Conservation (phyloP, 352 stramenopile species). For the Peronosclerospora sorghi region DNA sequence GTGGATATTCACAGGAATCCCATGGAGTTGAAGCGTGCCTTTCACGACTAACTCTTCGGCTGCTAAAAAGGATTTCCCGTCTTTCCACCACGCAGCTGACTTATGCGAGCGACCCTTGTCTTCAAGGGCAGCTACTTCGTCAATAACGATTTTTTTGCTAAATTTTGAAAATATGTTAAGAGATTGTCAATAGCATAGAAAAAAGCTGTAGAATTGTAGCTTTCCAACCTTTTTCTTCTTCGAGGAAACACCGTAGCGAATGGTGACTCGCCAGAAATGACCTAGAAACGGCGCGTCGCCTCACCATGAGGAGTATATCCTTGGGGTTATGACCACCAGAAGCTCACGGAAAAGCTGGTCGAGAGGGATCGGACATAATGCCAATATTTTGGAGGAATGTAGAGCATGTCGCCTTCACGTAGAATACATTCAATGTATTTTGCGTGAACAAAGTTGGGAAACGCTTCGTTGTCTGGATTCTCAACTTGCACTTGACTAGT, state of each 20-base stretch:
- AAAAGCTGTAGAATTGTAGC: too few relatives aligned
- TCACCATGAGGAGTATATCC: background rate
- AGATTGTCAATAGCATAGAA: too few relatives aligned
- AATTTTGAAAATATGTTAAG: conserved; percentile 4
- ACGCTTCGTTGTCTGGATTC: conserved; percentile 29
- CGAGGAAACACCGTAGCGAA: conserved; percentile 63
- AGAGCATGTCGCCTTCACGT: conserved; percentile 69
- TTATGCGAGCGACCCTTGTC: conserved; percentile 57
- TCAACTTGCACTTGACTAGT: conserved; percentile 72
- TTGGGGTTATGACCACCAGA: conserved; percentile 50
- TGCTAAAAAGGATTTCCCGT: too few relatives aligned
- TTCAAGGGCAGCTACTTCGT: conserved; percentile 56
- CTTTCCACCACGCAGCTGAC: conserved; percentile 30
- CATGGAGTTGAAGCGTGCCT: too few relatives aligned
- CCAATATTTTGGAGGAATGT: conserved; percentile 83
- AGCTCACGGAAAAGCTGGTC: conserved; percentile 77
- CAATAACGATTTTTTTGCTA: conserved; percentile 3
- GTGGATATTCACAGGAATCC: too few relatives aligned
- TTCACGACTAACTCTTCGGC: too few relatives aligned
- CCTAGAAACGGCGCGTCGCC: conserved; percentile 8
- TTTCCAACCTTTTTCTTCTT: conserved; percentile 38
- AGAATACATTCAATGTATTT: conserved; percentile 66
- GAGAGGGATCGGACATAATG: conserved; percentile 79
- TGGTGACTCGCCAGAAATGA: conserved; percentile 36
- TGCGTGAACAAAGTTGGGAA: conserved; percentile 38